Base-by-base conservation (phyloP, 352 stramenopile genomes). In the Phytophthora pisi region DNA sequence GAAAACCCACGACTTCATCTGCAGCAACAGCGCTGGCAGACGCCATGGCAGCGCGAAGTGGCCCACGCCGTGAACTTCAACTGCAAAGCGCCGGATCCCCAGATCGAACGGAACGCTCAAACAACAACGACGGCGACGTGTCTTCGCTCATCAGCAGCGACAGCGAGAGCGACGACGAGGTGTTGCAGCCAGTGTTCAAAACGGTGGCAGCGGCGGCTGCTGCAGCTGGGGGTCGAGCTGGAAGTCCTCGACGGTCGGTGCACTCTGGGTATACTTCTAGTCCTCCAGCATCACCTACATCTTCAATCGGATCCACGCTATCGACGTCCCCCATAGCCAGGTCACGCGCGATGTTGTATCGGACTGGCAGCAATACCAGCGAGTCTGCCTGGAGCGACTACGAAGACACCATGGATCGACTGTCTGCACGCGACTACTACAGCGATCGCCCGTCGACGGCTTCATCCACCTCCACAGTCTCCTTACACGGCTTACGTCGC, bases 101-200 rank as follows among this genome's bases (percentile, higher is more conserved):
- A 2, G 49, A 52, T 65, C 53, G 51, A 50, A 50, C 18, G 5
- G 50, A 60, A 24, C 46, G 23, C 31, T 30, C 31, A 0, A 66
- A 66, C 38, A 72, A 70, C 31, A 79, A 85, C 30, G 72, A 88
- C 28, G 83, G 83, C 1, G 82, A 92, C 58, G 84, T 92, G 9
- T 93, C 86, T 24, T 78, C 77, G 13, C 78, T 93, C 46, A 92
- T 93, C 62, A 91, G 80, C 64, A 94, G 86, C 42, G 86, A 94
- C 64, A 91, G 80, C 51, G 84, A 92, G 28, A 89, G 66, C 55
- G 83, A 92, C 43, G 82, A 92, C 23, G 81, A 90, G 23, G 75
- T 91, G 16, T 64, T 92, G 0, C 63, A 77, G 7, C 86, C 83
- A 23, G 83, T 72, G 3, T 93, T 93, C 69, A 84, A 82, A 56